These are phyloP conservation scores for Cordyceps pruinosa DNA, from an alignment of 2,329 filamentous ascomycete genomes.

Conservation along the genomic window DNA sequence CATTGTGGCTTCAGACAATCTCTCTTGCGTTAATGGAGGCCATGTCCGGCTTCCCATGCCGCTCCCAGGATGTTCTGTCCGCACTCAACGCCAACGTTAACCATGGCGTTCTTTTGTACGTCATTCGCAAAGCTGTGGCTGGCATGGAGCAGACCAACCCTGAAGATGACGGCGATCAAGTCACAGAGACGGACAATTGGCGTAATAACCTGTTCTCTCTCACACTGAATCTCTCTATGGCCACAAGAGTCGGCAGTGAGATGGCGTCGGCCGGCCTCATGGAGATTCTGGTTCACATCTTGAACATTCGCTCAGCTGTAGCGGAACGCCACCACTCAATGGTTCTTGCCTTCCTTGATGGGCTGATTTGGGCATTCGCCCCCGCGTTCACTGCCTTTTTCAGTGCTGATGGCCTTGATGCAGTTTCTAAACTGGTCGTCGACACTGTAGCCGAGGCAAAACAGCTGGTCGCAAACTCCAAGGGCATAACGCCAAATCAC, in stretches of 20 bases:
- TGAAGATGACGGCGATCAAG: slow-evolving; percentile 50
- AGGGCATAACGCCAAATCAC: slow-evolving; percentile 60
- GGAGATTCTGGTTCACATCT: slow-evolving; percentile 80
- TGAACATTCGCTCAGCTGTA: slow-evolving; percentile 73
- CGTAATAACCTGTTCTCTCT: slow-evolving; percentile 84
- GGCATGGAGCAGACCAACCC: slow-evolving; percentile 59
- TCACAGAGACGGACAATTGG: slow-evolving; percentile 76
- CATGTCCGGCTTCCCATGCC: slow-evolving; percentile 70
- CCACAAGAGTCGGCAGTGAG: slow-evolving; percentile 68
- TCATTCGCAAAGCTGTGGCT: slow-evolving; percentile 82
- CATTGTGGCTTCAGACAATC: slow-evolving; percentile 72
- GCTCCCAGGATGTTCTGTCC: slow-evolving; percentile 73
- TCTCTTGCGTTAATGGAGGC: slow-evolving; percentile 77
- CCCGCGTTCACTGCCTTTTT: slow-evolving; percentile 81
- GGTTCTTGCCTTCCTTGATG: slow-evolving; percentile 82
- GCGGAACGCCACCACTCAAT: slow-evolving; percentile 79
- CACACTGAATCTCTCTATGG: slow-evolving; percentile 70
- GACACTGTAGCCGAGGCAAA: slow-evolving; percentile 68
- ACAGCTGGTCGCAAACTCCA: slow-evolving; percentile 56
- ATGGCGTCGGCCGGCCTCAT: slow-evolving; percentile 86
- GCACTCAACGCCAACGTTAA: slow-evolving; percentile 95
- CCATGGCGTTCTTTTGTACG: slow-evolving; percentile 88
- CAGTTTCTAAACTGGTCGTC: slow-evolving; percentile 80
- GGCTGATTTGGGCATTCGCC: slow-evolving; percentile 75
- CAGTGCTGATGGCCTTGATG: slow-evolving; percentile 74